Evolutionary conservation across 257 asterid species (phyloP), one percentile per base, ranked within the genome.

Genomic region (Henckelia pumila): DNA sequence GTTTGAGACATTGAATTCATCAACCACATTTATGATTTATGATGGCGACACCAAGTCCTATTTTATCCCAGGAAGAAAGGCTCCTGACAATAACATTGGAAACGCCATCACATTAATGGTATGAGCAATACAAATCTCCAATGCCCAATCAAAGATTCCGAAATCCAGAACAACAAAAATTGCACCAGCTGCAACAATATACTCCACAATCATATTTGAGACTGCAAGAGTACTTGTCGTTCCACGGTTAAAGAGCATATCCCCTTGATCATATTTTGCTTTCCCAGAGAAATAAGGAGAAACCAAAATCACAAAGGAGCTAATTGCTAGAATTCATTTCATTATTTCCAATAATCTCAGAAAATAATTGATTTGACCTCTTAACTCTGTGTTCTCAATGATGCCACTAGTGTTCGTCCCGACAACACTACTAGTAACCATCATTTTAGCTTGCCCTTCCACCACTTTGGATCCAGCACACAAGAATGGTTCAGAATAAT

Each of bases 401-500:
- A 13, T 8, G 21, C 37, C 24, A 25, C 14, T 10, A 1, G n/a
- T 24, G 61, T 56, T 56, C 59, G 53, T 73, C 8, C 70, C 78
- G 21, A 52, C 73, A 30, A 30, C 35, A 30, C 1, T 6, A 13
- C 64, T 56, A 4, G 78, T 67, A 11, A 73, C 73, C 8, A 73
- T 24, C 35, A 67, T 67, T 50, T 21, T 49, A 13, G 70, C 69
- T 10, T 37, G 59, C 8, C 78, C 73, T 17, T 67, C 73, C 6
- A 52, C 47, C 16, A 73, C 73, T 65, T 33, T 52, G 10, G 67
- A 28, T 8, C 70, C 70, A 11, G 49, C 40, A 8, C 40, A 21
- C 56, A 73, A 24, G 56, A 67, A 73, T 2, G 73, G 78, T 37
- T 67, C 44, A 14, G 64, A 52, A 6, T 28, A 52, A 33, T 64